Conservation (phyloP, 2,329 filamentous ascomycete species). For the Plectosphaerella plurivora region DNA sequence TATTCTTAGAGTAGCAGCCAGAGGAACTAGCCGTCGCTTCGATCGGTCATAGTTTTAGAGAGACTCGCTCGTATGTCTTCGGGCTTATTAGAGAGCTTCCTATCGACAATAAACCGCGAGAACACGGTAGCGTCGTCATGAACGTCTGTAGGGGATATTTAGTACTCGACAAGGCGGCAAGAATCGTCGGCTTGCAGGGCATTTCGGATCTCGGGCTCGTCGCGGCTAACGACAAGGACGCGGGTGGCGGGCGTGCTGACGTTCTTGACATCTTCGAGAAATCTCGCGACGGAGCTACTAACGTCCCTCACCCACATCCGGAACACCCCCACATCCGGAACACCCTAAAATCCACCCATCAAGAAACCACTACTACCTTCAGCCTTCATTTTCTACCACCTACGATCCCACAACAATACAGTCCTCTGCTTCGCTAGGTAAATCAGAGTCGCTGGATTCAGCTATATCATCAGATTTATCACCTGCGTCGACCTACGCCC, state of each 20-base stretch:
- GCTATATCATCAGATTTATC: no score
- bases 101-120: constrained; percentile 20
- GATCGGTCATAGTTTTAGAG: constrained; percentile 16
- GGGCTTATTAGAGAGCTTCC: constrained; percentile 20
- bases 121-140: constrained; percentile 15
- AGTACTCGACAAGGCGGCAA: constrained; percentile 7
- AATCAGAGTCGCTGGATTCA: no score
- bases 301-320: no score
- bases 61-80: constrained; percentile 9
- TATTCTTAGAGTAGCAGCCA: neutral
- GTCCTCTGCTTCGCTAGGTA: no score
- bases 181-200: constrained; percentile 3
- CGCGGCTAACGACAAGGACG: constrained; percentile 20
- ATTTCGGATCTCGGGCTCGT: constrained; percentile 18
- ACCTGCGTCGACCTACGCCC: no score
- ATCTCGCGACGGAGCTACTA: constrained; percentile 6
- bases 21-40: constrained; percentile 16
- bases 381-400: no score
- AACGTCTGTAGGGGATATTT: constrained; percentile 17
- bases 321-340: no score
- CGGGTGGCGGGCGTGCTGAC: constrained; percentile 4
- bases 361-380: no score
- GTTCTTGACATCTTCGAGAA: constrained; percentile 8
- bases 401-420: no score
- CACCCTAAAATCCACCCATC: no score